phyloP scores from a whole-genome alignment of 108 stramenopile genomes.

The Ochromonas danica region DNA sequence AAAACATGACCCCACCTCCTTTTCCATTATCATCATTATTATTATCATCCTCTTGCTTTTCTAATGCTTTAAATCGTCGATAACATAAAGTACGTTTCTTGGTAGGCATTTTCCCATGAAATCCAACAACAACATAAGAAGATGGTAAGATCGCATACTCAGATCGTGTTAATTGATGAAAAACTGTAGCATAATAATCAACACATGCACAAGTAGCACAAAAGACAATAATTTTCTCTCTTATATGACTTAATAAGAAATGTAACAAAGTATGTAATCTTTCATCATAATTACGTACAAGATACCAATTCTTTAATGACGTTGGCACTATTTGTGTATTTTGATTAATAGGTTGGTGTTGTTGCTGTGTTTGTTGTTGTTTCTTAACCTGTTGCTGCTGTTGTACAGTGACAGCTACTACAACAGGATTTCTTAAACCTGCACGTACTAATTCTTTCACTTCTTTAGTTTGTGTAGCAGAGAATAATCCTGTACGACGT shows the following conservation, averaged over 20 bases:
- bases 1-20: slow-evolving; percentile 76
- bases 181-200: slow-evolving; percentile 78
- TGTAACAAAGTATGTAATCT: slow-evolving; percentile 72
- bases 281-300: slow-evolving; percentile 72
- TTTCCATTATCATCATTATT: no score
- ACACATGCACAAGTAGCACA: slow-evolving; percentile 94
- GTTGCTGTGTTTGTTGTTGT: not conserved
- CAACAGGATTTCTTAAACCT: slow-evolving; percentile 93
- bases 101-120: slow-evolving; percentile 92
- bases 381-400: not conserved
- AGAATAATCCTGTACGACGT: slow-evolving; percentile 92
- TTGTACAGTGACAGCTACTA: slow-evolving; percentile 71
- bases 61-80: not conserved
- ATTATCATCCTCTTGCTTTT: not conserved
- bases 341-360: not conserved
- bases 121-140: slow-evolving; percentile 60
- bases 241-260: slow-evolving; percentile 70
- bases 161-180: slow-evolving; percentile 9
- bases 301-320: slow-evolving; percentile 83
- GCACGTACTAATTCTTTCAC: slow-evolving; percentile 74
- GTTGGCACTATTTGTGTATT: slow-evolving; percentile 60
- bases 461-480: slow-evolving; percentile 78
- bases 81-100: slow-evolving; percentile 67
- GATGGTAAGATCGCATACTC: not conserved
- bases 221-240: slow-evolving; percentile 89